These are phyloP conservation scores for Polygonum maritimum DNA, from an alignment of 148 eudicot species.

Conservation along the genomic window DNA sequence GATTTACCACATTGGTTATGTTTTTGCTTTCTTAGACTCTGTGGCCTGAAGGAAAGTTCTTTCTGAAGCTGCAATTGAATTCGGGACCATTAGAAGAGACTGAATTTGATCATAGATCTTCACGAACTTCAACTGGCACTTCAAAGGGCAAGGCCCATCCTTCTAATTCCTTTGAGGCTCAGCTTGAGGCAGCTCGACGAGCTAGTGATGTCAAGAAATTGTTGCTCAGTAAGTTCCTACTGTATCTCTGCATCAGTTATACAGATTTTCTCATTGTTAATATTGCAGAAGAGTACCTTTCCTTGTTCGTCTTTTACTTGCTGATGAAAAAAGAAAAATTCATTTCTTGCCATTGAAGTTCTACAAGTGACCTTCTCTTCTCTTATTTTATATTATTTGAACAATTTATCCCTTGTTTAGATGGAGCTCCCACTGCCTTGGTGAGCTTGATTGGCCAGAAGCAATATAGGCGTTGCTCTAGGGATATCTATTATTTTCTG, in stretches of 20 bases:
- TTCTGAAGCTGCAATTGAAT: slow-evolving; percentile 37
- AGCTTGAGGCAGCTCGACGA: slow-evolving; percentile 91
- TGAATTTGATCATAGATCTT: slow-evolving; percentile 30
- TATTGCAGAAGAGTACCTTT: background rate
- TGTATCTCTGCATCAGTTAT: background rate
- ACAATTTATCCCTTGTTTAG: slow-evolving; percentile 18
- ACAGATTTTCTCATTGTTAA: background rate
- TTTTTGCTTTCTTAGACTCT: slow-evolving; percentile 40
- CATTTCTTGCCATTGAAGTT: background rate
- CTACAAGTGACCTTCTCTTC: background rate
- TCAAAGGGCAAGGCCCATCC: slow-evolving; percentile 29
- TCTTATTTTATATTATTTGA: too few relatives aligned
- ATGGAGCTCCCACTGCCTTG: slow-evolving; percentile 87
- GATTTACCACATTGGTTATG: background rate
- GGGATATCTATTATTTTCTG: slow-evolving; percentile 76
- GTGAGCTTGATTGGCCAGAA: slow-evolving; percentile 90
- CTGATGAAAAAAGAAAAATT: background rate
- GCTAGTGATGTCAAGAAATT: slow-evolving; percentile 78
- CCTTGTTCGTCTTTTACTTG: background rate
- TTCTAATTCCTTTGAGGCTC: slow-evolving; percentile 65
- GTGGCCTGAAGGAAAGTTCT: slow-evolving; percentile 89
- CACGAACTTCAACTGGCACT: slow-evolving; percentile 32
- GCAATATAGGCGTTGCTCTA: slow-evolving; percentile 80
- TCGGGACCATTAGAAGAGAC: slow-evolving; percentile 26
- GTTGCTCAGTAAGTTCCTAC: slow-evolving; percentile 55